Base-by-base conservation (phyloP, 768 basidiomycete species). In the Mycena rebaudengoi region DNA sequence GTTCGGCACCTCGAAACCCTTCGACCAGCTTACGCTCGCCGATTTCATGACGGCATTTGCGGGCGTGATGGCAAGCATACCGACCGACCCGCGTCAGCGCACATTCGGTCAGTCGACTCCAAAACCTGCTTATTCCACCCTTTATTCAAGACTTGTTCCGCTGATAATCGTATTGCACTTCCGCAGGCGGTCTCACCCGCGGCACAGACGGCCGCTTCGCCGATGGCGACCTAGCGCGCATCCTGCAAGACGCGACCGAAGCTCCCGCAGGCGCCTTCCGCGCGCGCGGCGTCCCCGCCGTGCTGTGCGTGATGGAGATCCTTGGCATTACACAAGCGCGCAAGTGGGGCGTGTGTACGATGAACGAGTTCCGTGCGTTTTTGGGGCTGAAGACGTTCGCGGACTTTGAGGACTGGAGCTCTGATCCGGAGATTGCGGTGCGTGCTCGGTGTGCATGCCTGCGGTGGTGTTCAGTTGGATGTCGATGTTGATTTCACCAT, bases 321-420 rank as follows among this genome's bases (percentile, higher is more conserved):
- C 71, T 87, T 73, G 83, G 81, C 1, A 87, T 89, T 32, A 70
- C 78, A 48, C 86, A 87, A 72, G 80, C 83, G 4, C 71, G 88
- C 32, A 61, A 60, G 3, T 88, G 87, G 87, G 86, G 86, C 35
- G 79, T 83, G 1, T 85, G 85, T 65, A 81, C 83, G 6, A 79
- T 86, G 79, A 87, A 86, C 60, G 85, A 86, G 69, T 86, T 86
- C 72, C 78, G 86, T 46, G 69, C 75, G 66, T 84, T 82, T 73
- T 62, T 86, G 37, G 83, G 83, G 7, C 70, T 87, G 20, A 79
- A 78, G 69, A 72, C 75, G 51, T 84, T 83, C 61, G 71, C 76
- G 28, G 75, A 68, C 1, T 87, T 86, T 57, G 80, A 83, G 63
- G 85, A 86, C 23, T 87, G 86, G 86, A 85, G 83, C 63, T 73